Base-by-base conservation (phyloP, 805 yeast species). In the Saccharomycopsis oosterbeekiorum region DNA sequence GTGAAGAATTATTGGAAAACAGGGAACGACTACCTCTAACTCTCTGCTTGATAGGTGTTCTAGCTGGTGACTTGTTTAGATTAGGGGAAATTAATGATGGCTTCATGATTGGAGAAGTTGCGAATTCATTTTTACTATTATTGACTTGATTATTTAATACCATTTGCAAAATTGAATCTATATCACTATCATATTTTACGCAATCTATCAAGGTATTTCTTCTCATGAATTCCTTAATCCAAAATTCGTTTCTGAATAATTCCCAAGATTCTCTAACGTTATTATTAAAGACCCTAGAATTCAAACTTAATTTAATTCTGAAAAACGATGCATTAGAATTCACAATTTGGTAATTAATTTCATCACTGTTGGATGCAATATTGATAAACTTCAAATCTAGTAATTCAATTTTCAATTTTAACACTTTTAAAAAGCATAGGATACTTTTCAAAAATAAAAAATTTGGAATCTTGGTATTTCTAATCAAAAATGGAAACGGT, bases 201-300 rank as follows among this genome's bases (percentile, higher is more conserved):
- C 62, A 55, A 39, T 60, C 61, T 19, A 63, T 63, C 5, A 63
- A 29, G 15, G 59, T 61, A 24, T 55, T 73, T 65, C 91, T 75
- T 66, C 90, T 78, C 1, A 83, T 81, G 0, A 89, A 88, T 70
- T 91, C 97, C 67, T 86, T 80, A 24, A 84, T 83, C 97, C 98
- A 94, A 70, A 91, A 94, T 70, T 92, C 97, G 66, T 88, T 89
- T 63, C 99, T 75, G 68, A 92, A 93, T 50, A 90, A 72, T 69
- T 93, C 99, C 98, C 99, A 93, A 10, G 90, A 92, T 71, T 92
- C 97, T 65, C 97, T 80, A 6, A 88, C 82, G 57, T 88, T 92
- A 0, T 94, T 84, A 63, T 83, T 83, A 73, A 93, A 94, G 0
- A 85, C 85, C 58, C 97, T 76, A 2, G 97, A 88, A 62, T 86